Conservation (phyloP, 75 land plant genomes). For the Ceratopteris richardii region DNA sequence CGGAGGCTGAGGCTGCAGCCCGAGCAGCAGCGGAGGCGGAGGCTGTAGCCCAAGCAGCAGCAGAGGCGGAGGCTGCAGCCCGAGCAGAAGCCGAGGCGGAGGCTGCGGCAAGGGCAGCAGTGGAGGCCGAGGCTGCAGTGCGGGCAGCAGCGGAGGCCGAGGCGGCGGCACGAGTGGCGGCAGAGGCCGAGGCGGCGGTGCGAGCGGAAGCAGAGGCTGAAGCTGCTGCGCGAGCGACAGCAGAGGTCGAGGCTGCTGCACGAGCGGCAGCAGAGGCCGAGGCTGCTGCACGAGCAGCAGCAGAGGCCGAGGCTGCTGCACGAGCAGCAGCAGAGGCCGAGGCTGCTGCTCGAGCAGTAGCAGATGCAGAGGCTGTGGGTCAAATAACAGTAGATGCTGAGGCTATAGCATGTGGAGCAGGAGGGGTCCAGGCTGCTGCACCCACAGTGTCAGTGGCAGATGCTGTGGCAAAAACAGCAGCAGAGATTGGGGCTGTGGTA, state of each 20-base stretch:
- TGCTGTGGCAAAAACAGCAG: neutral
- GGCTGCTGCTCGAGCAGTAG: conserved; percentile 1
- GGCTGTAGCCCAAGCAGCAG: neutral
- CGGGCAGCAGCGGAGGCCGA: conserved; percentile 4
- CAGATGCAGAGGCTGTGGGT: neutral
- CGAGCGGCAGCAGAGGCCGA: neutral
- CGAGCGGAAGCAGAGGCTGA: too few relatives aligned
- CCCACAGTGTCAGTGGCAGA: neutral
- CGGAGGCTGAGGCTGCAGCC: neutral
- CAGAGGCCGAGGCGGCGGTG: too few relatives aligned
- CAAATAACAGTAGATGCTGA: neutral
- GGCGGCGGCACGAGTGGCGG: too few relatives aligned
- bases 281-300: conserved; percentile 1
- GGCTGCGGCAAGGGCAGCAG: conserved; percentile 7
- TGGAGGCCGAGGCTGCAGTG: conserved; percentile 13
- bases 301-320: neutral
- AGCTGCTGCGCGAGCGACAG: neutral
- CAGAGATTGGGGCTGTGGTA: conserved; percentile 1
- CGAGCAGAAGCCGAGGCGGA: neutral
- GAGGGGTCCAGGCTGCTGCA: neutral
- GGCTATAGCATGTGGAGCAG: neutral
- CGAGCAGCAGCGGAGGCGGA: neutral
- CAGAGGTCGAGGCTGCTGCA: neutral
- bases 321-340: conserved; percentile 1
- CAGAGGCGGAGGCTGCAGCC: conserved; percentile 1